Conservation (phyloP, 2,329 filamentous ascomycete species). For the Nigrospora sphaerica region DNA sequence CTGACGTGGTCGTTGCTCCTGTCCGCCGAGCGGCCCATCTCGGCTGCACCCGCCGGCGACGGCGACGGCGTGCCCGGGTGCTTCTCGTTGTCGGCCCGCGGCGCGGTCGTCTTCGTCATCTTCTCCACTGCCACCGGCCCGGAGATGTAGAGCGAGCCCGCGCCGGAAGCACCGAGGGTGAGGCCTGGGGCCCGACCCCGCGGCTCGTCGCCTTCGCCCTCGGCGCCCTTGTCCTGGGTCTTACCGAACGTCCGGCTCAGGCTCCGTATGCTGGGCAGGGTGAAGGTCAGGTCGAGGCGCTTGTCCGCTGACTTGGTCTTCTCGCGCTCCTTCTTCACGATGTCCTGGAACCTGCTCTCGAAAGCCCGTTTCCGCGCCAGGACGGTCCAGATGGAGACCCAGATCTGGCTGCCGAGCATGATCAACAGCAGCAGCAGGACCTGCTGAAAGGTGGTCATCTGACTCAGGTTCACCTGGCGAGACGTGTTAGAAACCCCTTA, state of each 20-base stretch:
- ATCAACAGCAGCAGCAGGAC: constrained; percentile 58
- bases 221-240: not conserved
- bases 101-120: constrained; percentile 1
- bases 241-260: not conserved
- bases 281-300: not conserved
- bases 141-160: constrained; percentile 4
- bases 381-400: constrained; percentile 59
- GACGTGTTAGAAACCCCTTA: too few species aligned
- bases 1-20: constrained; percentile 1
- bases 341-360: constrained; percentile 48
- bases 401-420: constrained; percentile 59
- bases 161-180: not conserved
- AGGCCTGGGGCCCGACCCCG: not conserved
- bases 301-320: constrained; percentile 11
- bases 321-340: constrained; percentile 36
- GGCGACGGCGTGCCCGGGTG: not conserved
- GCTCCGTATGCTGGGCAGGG: constrained; percentile 3
- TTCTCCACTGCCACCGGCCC: constrained; percentile 3
- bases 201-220: not conserved
- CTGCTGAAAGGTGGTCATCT: constrained; percentile 63
- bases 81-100: not conserved
- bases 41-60: not conserved
- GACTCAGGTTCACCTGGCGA: constrained; percentile 45
- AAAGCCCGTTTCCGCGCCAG: constrained; percentile 54
- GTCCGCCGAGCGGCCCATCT: not conserved